phyloP scores from a whole-genome alignment of 768 basidiomycete genomes.

The Gelatoporia subvermispora region DNA sequence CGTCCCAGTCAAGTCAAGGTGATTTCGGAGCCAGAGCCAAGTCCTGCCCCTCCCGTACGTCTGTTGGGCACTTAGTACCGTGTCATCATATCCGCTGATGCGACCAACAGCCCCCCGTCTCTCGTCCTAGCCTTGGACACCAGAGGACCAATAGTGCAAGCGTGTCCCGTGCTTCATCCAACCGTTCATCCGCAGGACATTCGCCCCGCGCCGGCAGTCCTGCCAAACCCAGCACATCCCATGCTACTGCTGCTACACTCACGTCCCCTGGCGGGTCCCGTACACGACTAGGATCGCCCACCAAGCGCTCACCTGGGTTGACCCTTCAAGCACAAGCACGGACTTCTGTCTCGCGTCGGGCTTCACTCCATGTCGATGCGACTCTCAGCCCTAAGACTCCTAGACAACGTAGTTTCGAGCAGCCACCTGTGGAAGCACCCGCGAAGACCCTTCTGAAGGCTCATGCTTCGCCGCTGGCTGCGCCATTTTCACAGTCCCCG shows the following conservation, averaged over 20 bases:
- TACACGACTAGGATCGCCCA: constrained; percentile 40
- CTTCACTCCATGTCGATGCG: constrained; percentile 33
- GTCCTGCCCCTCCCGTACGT: constrained; percentile 12
- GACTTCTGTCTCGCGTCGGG: constrained; percentile 43
- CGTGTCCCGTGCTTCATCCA: constrained; percentile 17
- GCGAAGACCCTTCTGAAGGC: constrained; percentile 12
- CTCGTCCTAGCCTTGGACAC: constrained; percentile 42
- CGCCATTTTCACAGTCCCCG: constrained; percentile 7
- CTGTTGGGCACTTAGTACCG: not conserved
- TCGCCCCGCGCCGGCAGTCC: constrained; percentile 69
- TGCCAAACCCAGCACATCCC: constrained; percentile 35
- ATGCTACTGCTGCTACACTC: constrained; percentile 21
- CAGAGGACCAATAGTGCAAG: constrained; percentile 53
- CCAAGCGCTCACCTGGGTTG: constrained; percentile 47
- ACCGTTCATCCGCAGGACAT: constrained; percentile 20
- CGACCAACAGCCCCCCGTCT: constrained; percentile 10
- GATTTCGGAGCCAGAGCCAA: constrained; percentile 24
- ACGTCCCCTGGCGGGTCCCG: constrained; percentile 23
- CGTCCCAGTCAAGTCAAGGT: constrained; percentile 78
- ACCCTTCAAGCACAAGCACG: constrained; percentile 47
- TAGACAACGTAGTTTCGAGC: constrained; percentile 27
- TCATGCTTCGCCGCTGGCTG: constrained; percentile 7
- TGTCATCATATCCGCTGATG: not conserved
- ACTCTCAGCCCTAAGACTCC: constrained; percentile 22
- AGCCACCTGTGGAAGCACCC: constrained; percentile 22